A percentile compares a stretch with the other conserved stretches of the same genome.
These are phyloP conservation scores for Salvia rosmarinus DNA, from an alignment of 257 asterid species.

Conservation along the genomic window DNA sequence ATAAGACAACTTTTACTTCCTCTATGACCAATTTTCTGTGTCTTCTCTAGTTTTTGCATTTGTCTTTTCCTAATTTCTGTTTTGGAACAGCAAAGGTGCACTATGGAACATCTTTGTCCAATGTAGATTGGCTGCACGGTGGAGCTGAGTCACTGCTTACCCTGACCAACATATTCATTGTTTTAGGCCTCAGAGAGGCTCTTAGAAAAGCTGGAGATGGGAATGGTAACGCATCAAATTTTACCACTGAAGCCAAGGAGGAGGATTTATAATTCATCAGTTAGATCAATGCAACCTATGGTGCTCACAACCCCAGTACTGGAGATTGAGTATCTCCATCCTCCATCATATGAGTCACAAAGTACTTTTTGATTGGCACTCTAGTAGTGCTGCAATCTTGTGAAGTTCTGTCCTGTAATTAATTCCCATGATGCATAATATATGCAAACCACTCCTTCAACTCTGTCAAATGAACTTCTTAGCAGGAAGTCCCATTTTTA, in stretches of 20 bases:
- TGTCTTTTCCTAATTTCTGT: neutral
- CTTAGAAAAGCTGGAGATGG: constrained; percentile 52
- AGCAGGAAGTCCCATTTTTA: constrained; percentile 8
- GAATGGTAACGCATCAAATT: constrained; percentile 41
- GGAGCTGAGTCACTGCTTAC: constrained; percentile 96
- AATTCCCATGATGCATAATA: constrained; percentile 17
- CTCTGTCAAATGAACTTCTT: neutral
- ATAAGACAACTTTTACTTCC: neutral
- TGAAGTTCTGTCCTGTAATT: constrained; percentile 25
- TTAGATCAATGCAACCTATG: constrained; percentile 37
- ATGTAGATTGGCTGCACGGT: constrained; percentile 96
- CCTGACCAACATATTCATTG: constrained; percentile 86
- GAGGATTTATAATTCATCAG: constrained; percentile 55
- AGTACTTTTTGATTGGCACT: neutral
- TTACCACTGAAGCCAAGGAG: constrained; percentile 43
- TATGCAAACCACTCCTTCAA: neutral
- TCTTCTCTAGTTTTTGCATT: neutral
- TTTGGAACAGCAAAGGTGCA: constrained; percentile 79
- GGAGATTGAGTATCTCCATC: neutral
- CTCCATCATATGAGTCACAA: constrained; percentile 1
- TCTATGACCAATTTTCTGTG: neutral
- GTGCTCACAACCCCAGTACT: constrained; percentile 20
- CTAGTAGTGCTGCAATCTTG: constrained; percentile 19
- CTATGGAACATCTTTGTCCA: constrained; percentile 89
- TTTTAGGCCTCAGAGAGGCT: constrained; percentile 80